Evolutionary conservation across 768 basidiomycete species (phyloP), one percentile per base, ranked within the genome.

Genomic region (Collybia nuda): DNA sequence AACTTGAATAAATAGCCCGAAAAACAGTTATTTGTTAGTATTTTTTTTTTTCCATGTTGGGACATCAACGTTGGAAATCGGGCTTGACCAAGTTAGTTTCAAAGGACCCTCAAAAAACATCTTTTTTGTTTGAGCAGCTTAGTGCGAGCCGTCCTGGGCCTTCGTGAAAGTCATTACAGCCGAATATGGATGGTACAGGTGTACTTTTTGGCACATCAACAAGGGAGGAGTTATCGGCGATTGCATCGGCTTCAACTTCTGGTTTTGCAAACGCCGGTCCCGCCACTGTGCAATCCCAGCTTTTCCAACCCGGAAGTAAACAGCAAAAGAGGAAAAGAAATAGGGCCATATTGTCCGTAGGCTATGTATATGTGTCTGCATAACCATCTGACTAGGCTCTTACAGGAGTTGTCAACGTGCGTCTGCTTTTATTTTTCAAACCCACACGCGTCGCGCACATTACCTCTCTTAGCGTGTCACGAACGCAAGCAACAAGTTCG

Each of bases 401-500:
- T 17, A 29, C 32, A 58, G 57, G 46, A 58, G 57, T 23, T 58
- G 57, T 48, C 49, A 51, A 40, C 52, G 57, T 58, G 24, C 15
- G 41, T 53, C 17, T 22, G 15, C 24, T 42, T n/a, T 29, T 5
- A 4, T 5, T 35, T 23, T 23, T 21, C n/a, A 15, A 21, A 29
- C 22, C 3, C 19, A 14, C 19, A 4, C 12, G 40, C 28, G 12
- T 35, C 32, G 22, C 44, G 5, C 29, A 36, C 49, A 18, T 35
- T 37, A 14, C 29, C 12, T 35, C 17, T 46, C 11, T 39, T 24
- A 58, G 57, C 55, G 6, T 58, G 57, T 35, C 51, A 58, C 41
- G 57, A 58, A 26, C 51, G 57, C 32, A 58, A 58, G 50, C 55
- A 56, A 26, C 57, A 58, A 47, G 57, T 58, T 18, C 6, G 40